Evolutionary conservation across 2,329 filamentous ascomycete genomes (phyloP).

Genomic region (Didymella sp.): DNA sequence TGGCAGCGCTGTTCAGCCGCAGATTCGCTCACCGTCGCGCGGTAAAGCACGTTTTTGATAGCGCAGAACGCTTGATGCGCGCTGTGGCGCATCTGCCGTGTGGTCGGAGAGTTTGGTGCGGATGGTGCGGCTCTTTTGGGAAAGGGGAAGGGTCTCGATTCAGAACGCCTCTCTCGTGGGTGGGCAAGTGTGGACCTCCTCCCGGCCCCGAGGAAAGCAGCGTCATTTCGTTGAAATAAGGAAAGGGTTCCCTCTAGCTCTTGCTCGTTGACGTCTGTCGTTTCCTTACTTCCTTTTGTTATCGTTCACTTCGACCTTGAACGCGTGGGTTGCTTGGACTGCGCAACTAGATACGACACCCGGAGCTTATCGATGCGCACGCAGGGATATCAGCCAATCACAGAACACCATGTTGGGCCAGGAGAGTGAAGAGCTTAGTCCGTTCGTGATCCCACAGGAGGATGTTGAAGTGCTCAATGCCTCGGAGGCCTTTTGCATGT

Average conservation of each 20-base stretch:
- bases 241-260: conserved; percentile 14
- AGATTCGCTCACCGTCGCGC: background rate
- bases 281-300: background rate
- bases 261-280: conserved; percentile 7
- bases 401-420: conserved; percentile 18
- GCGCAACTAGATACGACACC: background rate
- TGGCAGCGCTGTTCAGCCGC: background rate
- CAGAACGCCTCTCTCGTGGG: conserved; percentile 3
- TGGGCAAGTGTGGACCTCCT: background rate
- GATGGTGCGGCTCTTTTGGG: conserved; percentile 6
- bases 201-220: conserved; percentile 6
- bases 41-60: conserved; percentile 6
- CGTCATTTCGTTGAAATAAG: conserved; percentile 24
- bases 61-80: conserved; percentile 13
- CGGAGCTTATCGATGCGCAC: conserved; percentile 18
- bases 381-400: conserved; percentile 17
- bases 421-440: conserved; percentile 36
- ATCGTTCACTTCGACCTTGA: background rate
- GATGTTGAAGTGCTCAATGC: conserved; percentile 50
- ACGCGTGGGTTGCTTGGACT: background rate
- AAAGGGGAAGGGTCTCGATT: conserved; percentile 21
- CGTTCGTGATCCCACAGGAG: conserved; percentile 53
- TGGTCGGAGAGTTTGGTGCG: conserved; percentile 20
- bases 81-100: conserved; percentile 15
- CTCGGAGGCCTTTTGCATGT: conserved; percentile 54